Percentiles rank a stretch among this genome's conserved stretches.
Evolutionary conservation across 1,284 basidiomycete genomes (phyloP).

Genomic region (Marasmius fiardii): DNA sequence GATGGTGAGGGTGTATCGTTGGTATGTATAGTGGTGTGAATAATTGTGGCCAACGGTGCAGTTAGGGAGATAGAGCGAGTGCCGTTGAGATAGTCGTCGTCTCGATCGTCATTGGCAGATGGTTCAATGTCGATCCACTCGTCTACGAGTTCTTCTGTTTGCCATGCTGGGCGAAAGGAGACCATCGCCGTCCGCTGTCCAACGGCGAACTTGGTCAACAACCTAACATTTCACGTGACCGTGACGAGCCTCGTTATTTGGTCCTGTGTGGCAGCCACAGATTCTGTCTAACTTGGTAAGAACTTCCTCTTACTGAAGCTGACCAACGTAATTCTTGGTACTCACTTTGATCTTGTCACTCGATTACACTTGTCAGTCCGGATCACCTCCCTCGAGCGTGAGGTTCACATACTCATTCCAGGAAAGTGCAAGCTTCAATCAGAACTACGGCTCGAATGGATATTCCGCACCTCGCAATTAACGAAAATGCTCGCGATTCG

Average conservation of each 20-base stretch:
- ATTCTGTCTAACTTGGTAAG: background rate
- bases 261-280: background rate
- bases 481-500: too few relatives aligned
- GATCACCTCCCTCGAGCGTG: too few relatives aligned
- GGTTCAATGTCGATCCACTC: conserved; percentile 69
- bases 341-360: too few relatives aligned
- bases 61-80: conserved; percentile 61
- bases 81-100: conserved; percentile 19
- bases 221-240: background rate
- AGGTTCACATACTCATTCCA: too few relatives aligned
- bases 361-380: too few relatives aligned
- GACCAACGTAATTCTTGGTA: too few relatives aligned
- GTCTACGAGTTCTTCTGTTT: conserved; percentile 74
- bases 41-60: conserved; percentile 51
- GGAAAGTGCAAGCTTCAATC: too few relatives aligned
- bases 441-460: too few relatives aligned
- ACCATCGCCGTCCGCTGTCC: conserved; percentile 1
- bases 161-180: conserved; percentile 58
- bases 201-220: background rate
- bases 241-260: background rate
- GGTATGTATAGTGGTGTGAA: conserved; percentile 37
- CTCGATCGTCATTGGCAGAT: conserved; percentile 33
- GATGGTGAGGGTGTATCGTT: conserved; percentile 14
- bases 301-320: too few relatives aligned
- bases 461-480: too few relatives aligned